Evolutionary conservation across 176 grass and related monocot species (phyloP), one percentile per base, ranked within the genome.

Genomic region (Luzula sylvatica): DNA sequence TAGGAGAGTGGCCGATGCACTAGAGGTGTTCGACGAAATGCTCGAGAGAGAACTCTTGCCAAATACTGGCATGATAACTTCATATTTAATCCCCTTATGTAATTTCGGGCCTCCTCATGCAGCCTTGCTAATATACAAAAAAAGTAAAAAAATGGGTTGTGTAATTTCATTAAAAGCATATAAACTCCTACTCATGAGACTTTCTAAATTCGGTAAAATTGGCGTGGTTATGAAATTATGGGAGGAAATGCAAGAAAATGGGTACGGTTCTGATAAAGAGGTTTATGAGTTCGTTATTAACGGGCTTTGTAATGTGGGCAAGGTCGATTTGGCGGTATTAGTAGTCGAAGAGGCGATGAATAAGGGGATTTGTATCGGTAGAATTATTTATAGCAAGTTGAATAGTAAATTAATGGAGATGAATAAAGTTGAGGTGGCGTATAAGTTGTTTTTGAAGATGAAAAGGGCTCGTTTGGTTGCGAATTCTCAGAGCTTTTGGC

Each of bases 51-150:
- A 79, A 20, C 4, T 82, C 72, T 25, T 70, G 16, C 89, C 83
- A 69, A 78, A 44, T 52, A 95, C 76, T 7, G 83, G 89, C 9
- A 47, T 75, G 47, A 75, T 88, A 64, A 95, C 89, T 5, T 75
- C 68, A 38, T 75, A 87, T 58, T 77, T 95, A 6, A 63, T 72
- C 48, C 75, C 76, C 28, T 46, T 95, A 6, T 88, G 83, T 48
- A 88, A 71, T 23, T 95, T 84, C 44, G 89, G 89, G 1, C 83
- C 83, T 15, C 89, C 89, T 25, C 83, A 88, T 22, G 89, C 83
- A 48, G 80, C 89, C 15, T 46, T 95, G 61, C 49, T 88, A 20
- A 73, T 95, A 38, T 95, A 95, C 52, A 69, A 73, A 45, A 88
- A 84, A 73, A 75, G 83, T 59, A 88, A 32, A 73, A 88, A 82